Evolutionary conservation across 2,329 filamentous ascomycete species (phyloP).

Genomic region (Pseudogymnoascus sp.): DNA sequence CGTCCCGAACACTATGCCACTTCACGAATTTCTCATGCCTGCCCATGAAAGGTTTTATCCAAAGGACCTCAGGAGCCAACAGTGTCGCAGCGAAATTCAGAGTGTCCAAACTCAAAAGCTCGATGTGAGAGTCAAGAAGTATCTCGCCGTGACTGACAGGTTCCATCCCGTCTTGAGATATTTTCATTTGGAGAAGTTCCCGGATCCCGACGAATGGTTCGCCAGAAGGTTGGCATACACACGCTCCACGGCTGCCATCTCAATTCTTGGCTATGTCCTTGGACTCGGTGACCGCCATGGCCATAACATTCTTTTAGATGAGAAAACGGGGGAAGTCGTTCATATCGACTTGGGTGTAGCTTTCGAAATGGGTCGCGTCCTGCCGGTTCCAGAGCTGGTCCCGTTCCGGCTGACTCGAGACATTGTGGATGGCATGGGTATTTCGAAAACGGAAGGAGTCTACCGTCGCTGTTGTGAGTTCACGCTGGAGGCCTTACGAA

Average conservation of each 20-base stretch:
- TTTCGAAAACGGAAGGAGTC: constrained; percentile 89
- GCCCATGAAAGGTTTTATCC: constrained; percentile 84
- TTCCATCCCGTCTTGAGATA: constrained; percentile 93
- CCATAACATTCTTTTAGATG: constrained; percentile 92
- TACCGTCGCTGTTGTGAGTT: constrained; percentile 98
- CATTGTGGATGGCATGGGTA: constrained; percentile 93
- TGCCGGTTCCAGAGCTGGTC: constrained; percentile 90
- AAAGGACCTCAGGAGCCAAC: constrained; percentile 65
- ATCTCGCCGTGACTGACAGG: constrained; percentile 66
- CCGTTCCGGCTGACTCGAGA: constrained; percentile 92
- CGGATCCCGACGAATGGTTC: constrained; percentile 95
- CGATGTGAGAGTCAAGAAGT: constrained; percentile 65
- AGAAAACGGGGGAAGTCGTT: constrained; percentile 82
- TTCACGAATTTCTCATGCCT: constrained; percentile 87
- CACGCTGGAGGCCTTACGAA: constrained; percentile 86
- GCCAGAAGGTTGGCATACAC: constrained; percentile 82
- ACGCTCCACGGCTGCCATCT: constrained; percentile 86
- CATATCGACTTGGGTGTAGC: constrained; percentile 96
- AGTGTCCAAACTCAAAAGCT: constrained; percentile 61
- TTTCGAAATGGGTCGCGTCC: constrained; percentile 91
- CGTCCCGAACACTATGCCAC: constrained; percentile 82
- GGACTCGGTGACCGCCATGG: constrained; percentile 91
- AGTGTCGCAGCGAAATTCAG: constrained; percentile 72
- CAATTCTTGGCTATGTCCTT: constrained; percentile 86
- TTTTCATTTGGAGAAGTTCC: constrained; percentile 94